A percentile compares a stretch with the other conserved stretches of the same genome.
phyloP scores from a whole-genome alignment of 2,329 filamentous ascomycete species.

The Exophiala viscosa region DNA sequence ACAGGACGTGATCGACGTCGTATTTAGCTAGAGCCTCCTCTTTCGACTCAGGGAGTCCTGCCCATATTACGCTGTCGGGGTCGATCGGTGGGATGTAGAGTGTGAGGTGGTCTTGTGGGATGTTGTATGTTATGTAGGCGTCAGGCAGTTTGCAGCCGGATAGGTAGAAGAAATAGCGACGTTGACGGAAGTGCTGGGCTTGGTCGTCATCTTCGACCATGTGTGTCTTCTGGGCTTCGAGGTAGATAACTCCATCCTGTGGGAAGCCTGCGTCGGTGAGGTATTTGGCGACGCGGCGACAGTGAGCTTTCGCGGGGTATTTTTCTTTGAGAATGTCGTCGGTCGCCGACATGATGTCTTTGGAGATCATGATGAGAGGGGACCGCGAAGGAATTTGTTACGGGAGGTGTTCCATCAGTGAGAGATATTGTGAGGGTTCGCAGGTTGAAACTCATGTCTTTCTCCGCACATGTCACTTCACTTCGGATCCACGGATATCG shows the following conservation, averaged over 20 bases:
- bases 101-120: slow-evolving; percentile 66
- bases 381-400: too few relatives aligned
- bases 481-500: too few relatives aligned
- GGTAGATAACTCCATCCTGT: slow-evolving; percentile 71
- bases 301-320: slow-evolving; percentile 83
- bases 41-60: slow-evolving; percentile 73
- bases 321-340: slow-evolving; percentile 48
- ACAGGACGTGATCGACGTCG: slow-evolving; percentile 75
- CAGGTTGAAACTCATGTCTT: too few relatives aligned
- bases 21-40: slow-evolving; percentile 73
- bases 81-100: slow-evolving; percentile 88
- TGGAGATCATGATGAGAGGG: background rate
- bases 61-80: slow-evolving; percentile 89
- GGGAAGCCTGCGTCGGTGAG: slow-evolving; percentile 64
- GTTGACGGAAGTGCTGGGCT: slow-evolving; percentile 76
- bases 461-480: too few relatives aligned
- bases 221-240: slow-evolving; percentile 77
- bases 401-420: too few relatives aligned
- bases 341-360: slow-evolving; percentile 19
- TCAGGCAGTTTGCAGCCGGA: slow-evolving; percentile 81
- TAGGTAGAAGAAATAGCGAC: slow-evolving; percentile 91
- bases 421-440: too few relatives aligned
- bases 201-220: slow-evolving; percentile 89
- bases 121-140: slow-evolving; percentile 76
- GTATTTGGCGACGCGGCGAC: slow-evolving; percentile 74